These are phyloP conservation scores for Tympanopsis confertula DNA, from an alignment of 2,329 filamentous ascomycete genomes.

Conservation along the genomic window DNA sequence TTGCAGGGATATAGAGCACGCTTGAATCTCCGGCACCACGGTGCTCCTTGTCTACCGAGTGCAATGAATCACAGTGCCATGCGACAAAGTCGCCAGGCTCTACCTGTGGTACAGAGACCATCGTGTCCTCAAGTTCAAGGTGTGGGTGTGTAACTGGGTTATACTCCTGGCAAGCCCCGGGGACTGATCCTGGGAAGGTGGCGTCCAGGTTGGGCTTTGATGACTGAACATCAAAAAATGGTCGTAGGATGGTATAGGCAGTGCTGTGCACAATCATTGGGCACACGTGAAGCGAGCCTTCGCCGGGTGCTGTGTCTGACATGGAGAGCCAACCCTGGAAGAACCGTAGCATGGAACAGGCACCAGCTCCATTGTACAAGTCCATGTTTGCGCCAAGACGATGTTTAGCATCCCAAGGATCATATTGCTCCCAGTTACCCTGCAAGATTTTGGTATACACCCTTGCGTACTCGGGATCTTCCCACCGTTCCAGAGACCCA, in stretches of 20 bases:
- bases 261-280: constrained; percentile 66
- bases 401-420: constrained; percentile 68
- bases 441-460: constrained; percentile 66
- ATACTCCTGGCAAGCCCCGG: constrained; percentile 52
- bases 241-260: constrained; percentile 69
- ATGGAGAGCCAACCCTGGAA: constrained; percentile 85
- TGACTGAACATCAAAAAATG: constrained; percentile 51
- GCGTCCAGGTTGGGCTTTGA: not conserved
- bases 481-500: constrained; percentile 67
- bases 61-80: constrained; percentile 43
- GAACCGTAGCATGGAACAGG: constrained; percentile 75
- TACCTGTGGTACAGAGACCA: constrained; percentile 54
- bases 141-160: constrained; percentile 50
- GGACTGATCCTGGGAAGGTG: constrained; percentile 18
- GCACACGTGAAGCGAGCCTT: constrained; percentile 75
- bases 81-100: constrained; percentile 58
- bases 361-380: constrained; percentile 69
- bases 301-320: constrained; percentile 57
- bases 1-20: constrained; percentile 81
- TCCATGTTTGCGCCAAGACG: constrained; percentile 60
- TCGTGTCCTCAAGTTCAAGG: constrained; percentile 44
- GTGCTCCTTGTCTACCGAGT: constrained; percentile 74
- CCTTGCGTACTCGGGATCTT: constrained; percentile 52
- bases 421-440: constrained; percentile 70
- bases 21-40: constrained; percentile 62